A percentile compares a stretch with the other conserved stretches of the same genome.
Conservation (phyloP, 2,329 filamentous ascomycete species). For the Mycosphaerelloides madeirae region DNA sequence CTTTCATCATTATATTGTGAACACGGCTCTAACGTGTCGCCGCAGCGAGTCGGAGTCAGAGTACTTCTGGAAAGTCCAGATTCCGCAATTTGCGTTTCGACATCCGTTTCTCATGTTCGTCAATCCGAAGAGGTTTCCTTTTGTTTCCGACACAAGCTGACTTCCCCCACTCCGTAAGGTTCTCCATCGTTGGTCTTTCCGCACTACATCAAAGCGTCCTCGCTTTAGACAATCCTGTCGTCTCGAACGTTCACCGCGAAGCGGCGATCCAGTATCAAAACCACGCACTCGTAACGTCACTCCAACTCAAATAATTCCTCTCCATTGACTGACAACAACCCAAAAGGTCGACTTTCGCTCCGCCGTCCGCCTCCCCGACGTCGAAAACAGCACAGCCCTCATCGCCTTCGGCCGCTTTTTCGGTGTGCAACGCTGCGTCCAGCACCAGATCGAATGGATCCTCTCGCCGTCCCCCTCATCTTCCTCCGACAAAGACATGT, state of each 20-base stretch:
- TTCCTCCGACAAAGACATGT: not conserved
- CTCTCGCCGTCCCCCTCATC: not conserved
- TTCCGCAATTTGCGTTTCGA: conserved; percentile 1
- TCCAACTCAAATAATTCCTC: no score
- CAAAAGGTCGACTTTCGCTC: not conserved
- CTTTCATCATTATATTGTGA: conserved; percentile 1
- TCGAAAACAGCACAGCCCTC: conserved; percentile 3
- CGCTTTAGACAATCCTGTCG: not conserved
- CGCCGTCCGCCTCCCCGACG: not conserved
- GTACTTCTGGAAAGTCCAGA: not conserved
- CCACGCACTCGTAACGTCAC: not conserved
- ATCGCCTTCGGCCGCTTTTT: conserved; percentile 3
- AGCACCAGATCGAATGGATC: conserved; percentile 1
- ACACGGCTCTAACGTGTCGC: not conserved
- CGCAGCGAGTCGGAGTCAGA: not conserved
- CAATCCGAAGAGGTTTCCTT: no score
- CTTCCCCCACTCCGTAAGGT: no score
- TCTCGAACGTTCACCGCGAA: not conserved
- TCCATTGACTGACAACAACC: no score
- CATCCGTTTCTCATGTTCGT: conserved; percentile 9
- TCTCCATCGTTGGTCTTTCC: conserved; percentile 2
- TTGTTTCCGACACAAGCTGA: no score
- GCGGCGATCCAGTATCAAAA: conserved; percentile 3
- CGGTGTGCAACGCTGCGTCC: conserved; percentile 3
- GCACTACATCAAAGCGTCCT: not conserved